Conservation (phyloP, 2,329 filamentous ascomycete genomes). For the Neurospora crassa region DNA sequence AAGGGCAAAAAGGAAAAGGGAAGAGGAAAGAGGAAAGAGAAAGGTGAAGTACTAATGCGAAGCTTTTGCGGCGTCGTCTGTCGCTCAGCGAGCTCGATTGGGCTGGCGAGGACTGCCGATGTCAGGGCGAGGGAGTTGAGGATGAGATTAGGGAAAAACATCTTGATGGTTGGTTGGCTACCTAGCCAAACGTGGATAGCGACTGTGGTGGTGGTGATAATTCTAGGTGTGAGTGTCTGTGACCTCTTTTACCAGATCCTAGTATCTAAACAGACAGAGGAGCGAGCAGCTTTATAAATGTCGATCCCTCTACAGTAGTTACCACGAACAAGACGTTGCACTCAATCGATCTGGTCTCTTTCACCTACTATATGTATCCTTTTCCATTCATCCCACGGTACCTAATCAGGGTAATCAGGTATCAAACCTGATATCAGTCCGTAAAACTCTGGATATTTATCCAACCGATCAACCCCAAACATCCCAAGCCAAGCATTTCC, state of each 20-base stretch:
- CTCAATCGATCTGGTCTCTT: no score
- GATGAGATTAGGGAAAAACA: constrained; percentile 12
- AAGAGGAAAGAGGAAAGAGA: no score
- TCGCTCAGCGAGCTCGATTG: constrained; percentile 10
- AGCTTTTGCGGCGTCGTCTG: constrained; percentile 13
- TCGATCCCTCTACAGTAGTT: neutral
- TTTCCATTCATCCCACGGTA: no score
- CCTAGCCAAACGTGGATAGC: neutral
- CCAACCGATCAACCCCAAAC: constrained; percentile 1
- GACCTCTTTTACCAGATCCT: neutral
- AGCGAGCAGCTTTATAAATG: neutral
- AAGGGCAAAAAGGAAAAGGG: neutral
- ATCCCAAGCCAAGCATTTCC: neutral
- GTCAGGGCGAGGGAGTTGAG: constrained; percentile 7
- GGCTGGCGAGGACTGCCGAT: constrained; percentile 6
- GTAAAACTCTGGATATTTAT: constrained; percentile 1
- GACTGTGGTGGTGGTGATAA: neutral
- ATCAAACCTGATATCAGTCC: neutral
- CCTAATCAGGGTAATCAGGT: no score
- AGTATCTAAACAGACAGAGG: neutral
- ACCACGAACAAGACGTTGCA: no score
- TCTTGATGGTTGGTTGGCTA: constrained; percentile 1
- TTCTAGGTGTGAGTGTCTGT: neutral
- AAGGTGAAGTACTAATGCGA: constrained; percentile 10
- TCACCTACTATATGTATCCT: no score